Base-by-base conservation (phyloP, 176 grass and related monocot species). In the Raddia distichophylla region DNA sequence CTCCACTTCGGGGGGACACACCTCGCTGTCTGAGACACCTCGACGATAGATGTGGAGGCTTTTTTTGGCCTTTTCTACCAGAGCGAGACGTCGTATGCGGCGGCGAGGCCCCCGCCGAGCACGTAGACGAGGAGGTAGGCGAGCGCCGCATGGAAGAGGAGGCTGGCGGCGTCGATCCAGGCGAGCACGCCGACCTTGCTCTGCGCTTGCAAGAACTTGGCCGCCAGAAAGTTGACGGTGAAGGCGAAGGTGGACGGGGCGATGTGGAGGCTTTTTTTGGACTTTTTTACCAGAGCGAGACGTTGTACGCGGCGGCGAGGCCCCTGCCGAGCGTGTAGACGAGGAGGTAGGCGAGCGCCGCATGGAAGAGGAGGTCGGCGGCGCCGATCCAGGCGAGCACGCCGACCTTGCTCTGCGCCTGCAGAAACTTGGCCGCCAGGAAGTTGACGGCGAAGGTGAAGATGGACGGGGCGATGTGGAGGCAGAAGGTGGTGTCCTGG, bases 151-250 rank as follows among this genome's bases (percentile, higher is more conserved):
- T 68, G 71, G 13, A 71, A 11, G 7, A 61, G 3, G 14, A 93
- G 15, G 0, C 57, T 55, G 1, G 16, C 60, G 19, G 90, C 0
- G 42, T 79, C 81, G 74, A 93, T 90, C 88, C 82, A 86, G 5
- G 79, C 88, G 10, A 86, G 69, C n/a, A 93, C 67, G 3, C 0
- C 2, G 54, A 93, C 91, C 82, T 88, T 88, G 88, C 88, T 88
- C 82, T 94, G 92, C 50, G 86, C 89, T 71, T 94, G 92, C 5
- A 94, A 72, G 37, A 94, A 91, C 83, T 94, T 94, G 72, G 46
- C 61, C 33, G 83, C 19, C 60, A 80, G 83, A 86, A 94, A 94
- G 89, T 83, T 94, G 67, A 94, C 3, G n/a, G 80, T 82, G 47
- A 79, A 47, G 75, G 86, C 73, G 71, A 80, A 86, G 64, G 77